Percentiles rank a stretch among this genome's conserved stretches.
Conservation (phyloP, 2,329 filamentous ascomycete genomes). For the Penicillium sp. region DNA sequence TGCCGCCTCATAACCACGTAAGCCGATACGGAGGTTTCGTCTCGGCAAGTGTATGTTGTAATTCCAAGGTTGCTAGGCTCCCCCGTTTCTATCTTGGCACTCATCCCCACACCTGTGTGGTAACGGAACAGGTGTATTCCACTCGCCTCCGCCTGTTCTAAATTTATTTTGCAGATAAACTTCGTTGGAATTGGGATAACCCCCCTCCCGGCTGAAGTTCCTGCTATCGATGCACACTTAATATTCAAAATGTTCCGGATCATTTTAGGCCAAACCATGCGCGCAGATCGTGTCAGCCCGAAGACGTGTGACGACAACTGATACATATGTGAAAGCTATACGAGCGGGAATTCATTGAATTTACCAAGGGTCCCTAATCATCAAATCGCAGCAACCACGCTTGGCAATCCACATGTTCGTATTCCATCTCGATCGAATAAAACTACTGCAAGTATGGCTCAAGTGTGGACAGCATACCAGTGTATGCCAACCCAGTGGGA, state of each 20-base stretch:
- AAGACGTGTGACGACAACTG: neutral
- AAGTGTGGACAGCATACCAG: slow-evolving; percentile 29
- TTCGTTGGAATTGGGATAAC: neutral
- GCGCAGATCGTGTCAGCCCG: neutral
- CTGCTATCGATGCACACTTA: neutral
- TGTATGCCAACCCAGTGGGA: slow-evolving; percentile 45
- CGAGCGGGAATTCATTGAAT: too few relatives aligned
- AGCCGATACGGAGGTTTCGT: neutral
- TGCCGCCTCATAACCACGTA: slow-evolving; percentile 2
- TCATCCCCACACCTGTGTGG: neutral
- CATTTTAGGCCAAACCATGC: neutral
- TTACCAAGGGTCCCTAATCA: too few relatives aligned
- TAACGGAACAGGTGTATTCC: neutral
- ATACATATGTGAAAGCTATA: neutral
- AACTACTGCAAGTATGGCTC: slow-evolving; percentile 22
- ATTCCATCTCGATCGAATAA: neutral
- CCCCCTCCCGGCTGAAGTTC: neutral
- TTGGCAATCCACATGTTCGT: neutral
- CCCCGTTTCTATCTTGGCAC: slow-evolving; percentile 11
- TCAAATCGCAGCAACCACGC: neutral
- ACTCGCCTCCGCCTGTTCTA: slow-evolving; percentile 1
- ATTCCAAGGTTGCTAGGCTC: neutral
- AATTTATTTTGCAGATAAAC: slow-evolving; percentile 2
- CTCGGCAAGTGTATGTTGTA: too few relatives aligned
- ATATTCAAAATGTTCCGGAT: neutral